Evolutionary conservation across 352 stramenopile genomes (phyloP), one percentile per base, ranked within the genome.

Genomic region (Aphanomyces astaci): DNA sequence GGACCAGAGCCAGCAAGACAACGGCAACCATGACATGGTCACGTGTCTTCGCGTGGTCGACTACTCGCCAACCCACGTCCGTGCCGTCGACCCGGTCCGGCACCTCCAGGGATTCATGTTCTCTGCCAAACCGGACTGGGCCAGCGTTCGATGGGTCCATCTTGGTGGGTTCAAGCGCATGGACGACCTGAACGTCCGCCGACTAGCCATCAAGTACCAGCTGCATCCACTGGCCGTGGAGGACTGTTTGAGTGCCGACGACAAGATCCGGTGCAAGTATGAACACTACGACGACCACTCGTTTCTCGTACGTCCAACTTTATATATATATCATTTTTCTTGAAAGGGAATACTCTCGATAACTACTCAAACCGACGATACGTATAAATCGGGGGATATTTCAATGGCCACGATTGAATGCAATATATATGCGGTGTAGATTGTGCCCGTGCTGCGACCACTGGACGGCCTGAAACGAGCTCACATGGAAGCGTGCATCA

Each of bases 231-330:
- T 95, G 5, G 86, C 87, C 0, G 80, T 96, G 15, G 86, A 96
- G 70, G 86, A 96, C 62, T 84, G 77, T 0, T 70, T 96, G 31
- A 86, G 91, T 59, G 71, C 90, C 0, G 31, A 27, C 24, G 84
- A 91, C 54, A 76, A 84, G 4, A 84, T 90, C 63, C 79, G 87
- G 0, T 85, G 84, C 9, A 96, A 96, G 72, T 92, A 89, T 59
- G 87, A 96, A 28, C 77, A 84, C 27, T 96, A 93, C 70, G 84
- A 94, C 22, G 87, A 92, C 27, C 86, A 96, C 63, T 85, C 84
- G 49, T 89, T 79, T 3, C 57, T 96, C 30, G 63, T 62, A 49
- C 40, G 33, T 48, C 1, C 17, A 15, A 48, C 40, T 11, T 11
- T 64, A 4, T 33, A 15, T 46, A 17, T 46, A n/a, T n/a, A n/a